Percentiles rank a stretch among this genome's conserved stretches.
Conservation (phyloP, 257 asterid species). For the Anisodus acutangulus region DNA sequence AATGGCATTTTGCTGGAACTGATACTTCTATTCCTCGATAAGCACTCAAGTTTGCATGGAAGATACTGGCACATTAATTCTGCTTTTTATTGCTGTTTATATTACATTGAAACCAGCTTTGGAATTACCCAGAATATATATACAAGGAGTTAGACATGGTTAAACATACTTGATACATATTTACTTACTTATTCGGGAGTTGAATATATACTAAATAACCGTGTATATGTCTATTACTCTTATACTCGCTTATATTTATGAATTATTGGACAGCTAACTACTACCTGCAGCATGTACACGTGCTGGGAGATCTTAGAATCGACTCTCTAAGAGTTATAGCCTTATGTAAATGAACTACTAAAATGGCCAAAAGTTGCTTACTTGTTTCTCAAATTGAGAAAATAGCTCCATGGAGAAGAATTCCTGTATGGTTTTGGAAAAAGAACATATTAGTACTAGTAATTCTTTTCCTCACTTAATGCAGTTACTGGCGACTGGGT, state of each 20-base stretch:
- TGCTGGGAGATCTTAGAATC: conserved; percentile 17
- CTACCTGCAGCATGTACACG: conserved; percentile 1
- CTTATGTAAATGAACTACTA: neutral
- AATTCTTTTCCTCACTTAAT: conserved; percentile 1
- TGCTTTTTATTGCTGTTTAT: neutral
- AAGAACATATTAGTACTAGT: neutral
- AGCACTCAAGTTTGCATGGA: neutral
- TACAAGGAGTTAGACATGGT: neutral
- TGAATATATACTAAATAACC: neutral
- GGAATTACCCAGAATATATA: neutral
- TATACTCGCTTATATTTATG: neutral
- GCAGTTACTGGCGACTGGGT: conserved; percentile 89
- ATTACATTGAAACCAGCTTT: neutral
- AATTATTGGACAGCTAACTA: neutral
- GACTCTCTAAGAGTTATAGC: neutral
- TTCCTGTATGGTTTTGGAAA: neutral
- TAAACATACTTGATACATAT: neutral
- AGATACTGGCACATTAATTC: neutral
- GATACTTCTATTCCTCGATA: neutral
- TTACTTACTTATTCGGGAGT: neutral
- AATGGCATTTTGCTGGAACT: neutral
- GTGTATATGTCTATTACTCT: neutral
- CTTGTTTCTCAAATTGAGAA: neutral
- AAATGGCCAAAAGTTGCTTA: neutral
- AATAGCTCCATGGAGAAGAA: neutral